A percentile compares a stretch with the other conserved stretches of the same genome.
Evolutionary conservation across 345 rosid species (phyloP).

Genomic region (Isatis tinctoria): DNA sequence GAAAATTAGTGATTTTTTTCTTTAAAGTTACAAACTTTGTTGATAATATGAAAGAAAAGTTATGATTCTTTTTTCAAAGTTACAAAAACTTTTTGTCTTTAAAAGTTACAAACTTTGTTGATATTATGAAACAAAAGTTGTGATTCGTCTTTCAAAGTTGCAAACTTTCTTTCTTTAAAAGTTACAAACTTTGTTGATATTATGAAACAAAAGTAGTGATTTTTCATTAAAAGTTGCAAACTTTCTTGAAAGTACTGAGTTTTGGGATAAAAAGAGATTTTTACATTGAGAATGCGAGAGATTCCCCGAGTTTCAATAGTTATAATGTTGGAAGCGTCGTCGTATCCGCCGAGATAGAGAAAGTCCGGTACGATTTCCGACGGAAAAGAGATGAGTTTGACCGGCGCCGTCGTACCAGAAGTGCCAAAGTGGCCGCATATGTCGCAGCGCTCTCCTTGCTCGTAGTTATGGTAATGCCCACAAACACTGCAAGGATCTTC

Average conservation of each 20-base stretch:
- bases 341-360: neutral
- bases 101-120: no score
- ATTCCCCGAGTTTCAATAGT: neutral
- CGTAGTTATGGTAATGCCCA: neutral
- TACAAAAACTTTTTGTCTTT: no score
- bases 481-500: neutral
- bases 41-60: no score
- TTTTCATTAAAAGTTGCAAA: neutral
- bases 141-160: no score
- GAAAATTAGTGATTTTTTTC: no score
- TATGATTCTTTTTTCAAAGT: no score
- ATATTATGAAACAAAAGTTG: no score
- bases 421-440: neutral
- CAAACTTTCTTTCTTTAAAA: no score
- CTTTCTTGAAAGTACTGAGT: neutral
- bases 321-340: neutral
- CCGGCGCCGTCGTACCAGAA: neutral
- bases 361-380: neutral
- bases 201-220: no score
- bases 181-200: no score
- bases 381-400: neutral
- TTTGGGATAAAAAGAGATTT: neutral
- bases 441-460: neutral
- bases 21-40: no score
- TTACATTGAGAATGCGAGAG: neutral